Base-by-base conservation (phyloP, 106 monocot species). In the Vanilla planifolia region DNA sequence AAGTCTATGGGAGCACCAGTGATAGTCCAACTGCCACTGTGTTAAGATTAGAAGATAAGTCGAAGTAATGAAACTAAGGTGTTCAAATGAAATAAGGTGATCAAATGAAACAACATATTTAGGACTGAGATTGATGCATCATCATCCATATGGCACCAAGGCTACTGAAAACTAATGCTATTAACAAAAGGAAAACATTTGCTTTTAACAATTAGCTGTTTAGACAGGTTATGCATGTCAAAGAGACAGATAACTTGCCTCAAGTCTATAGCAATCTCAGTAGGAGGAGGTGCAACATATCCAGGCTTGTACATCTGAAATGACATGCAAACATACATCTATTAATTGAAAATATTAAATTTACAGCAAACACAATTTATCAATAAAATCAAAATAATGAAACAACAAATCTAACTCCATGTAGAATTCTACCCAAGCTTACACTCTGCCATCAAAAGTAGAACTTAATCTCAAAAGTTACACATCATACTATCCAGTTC, bases 281-380 rank as follows among this genome's bases (percentile, higher is more conserved):
- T 34, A 39, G 70, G 75, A 48, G 84, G 84, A 30, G 84, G 84
- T 62, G 84, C 80, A 47, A 73, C 65, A 61, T 87, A 92, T 15
- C 80, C 92, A 63, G 84, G 71, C 42, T 78, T 84, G 57, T 92
- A 92, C 59, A 69, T 66, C 92, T 92, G 92, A 47, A 72, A 62
- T 59, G 19, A 8, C 20, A 70, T 28, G 15, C 55, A 3, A 52
- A n/a, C 22, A 60, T 35, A 26, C 17, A 71, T 43, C 34, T 17
- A 7, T 47, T 44, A 43, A 29, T 33, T 24, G 53, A 28, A 53
- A 23, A 46, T 3, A 14, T 3, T 5, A 46, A 14, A 16, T 46
- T 4, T 15, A 46, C 19, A 46, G 11, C 5, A 9, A 7, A 4
- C 11, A 46, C n/a, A 46, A 14, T 5, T 46, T 16, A 61, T 39